Conservation (phyloP, 805 yeast genomes). For the Cyberlindnera petersonii region DNA sequence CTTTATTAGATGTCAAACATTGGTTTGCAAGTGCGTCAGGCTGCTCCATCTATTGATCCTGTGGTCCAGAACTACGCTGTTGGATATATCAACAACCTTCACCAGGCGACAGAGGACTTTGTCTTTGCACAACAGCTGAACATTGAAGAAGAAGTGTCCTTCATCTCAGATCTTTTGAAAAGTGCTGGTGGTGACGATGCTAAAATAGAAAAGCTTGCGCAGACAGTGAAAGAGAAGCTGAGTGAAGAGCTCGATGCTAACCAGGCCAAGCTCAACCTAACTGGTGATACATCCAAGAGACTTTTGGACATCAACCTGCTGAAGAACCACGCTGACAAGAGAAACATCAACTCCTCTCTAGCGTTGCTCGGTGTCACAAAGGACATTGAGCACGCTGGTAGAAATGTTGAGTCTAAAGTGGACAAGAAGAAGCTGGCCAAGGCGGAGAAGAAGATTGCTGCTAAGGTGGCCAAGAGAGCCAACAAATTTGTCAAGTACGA, state of each 20-base stretch:
- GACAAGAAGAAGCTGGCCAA: constrained; percentile 95
- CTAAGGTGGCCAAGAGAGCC: constrained; percentile 86
- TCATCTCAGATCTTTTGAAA: constrained; percentile 57
- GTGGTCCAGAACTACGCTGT: constrained; percentile 84
- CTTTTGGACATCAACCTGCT: constrained; percentile 74
- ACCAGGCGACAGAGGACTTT: constrained; percentile 74
- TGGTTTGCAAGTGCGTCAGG: constrained; percentile 68
- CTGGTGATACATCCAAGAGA: constrained; percentile 87
- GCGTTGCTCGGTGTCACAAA: constrained; percentile 73
- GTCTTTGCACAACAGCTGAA: constrained; percentile 73
- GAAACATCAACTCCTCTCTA: constrained; percentile 71
- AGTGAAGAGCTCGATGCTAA: constrained; percentile 56
- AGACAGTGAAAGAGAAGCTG: constrained; percentile 45
- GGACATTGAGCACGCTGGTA: constrained; percentile 88
- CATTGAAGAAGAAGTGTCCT: constrained; percentile 62
- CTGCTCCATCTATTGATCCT: constrained; percentile 82
- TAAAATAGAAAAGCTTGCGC: constrained; percentile 48
- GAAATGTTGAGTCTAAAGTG: constrained; percentile 89
- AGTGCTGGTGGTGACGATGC: constrained; percentile 78
- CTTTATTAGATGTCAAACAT: constrained; percentile 38
- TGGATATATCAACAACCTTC: constrained; percentile 83
- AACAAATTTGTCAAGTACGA: constrained; percentile 84
- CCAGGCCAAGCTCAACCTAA: constrained; percentile 67
- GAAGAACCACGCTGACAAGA: constrained; percentile 54
- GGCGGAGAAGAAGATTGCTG: constrained; percentile 96